Conservation (phyloP, 78 protist genomes). For the Dictyostelium brefeldianum region DNA sequence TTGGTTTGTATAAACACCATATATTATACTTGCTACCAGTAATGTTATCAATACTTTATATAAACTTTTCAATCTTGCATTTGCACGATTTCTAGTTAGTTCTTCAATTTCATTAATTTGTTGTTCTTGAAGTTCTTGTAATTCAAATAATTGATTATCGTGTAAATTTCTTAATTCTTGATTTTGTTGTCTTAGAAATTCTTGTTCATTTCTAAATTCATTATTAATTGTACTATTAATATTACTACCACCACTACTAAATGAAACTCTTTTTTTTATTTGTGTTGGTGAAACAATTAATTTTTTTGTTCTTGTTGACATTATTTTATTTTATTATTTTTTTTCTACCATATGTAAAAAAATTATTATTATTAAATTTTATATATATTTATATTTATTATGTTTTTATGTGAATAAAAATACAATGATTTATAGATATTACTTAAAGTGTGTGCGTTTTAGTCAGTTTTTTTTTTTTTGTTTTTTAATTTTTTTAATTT, state of each 20-base stretch:
- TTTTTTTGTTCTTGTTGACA: slow-evolving; percentile 21
- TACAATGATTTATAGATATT: no score
- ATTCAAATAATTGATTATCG: slow-evolving; percentile 6
- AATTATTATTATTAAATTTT: not conserved
- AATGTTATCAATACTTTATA: slow-evolving; percentile 1
- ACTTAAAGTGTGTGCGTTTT: no score
- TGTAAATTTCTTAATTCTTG: not conserved
- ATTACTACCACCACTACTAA: not conserved
- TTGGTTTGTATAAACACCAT: slow-evolving; percentile 10
- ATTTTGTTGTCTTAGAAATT: slow-evolving; percentile 4
- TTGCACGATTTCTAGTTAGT: not conserved
- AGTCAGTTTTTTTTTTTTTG: no score
- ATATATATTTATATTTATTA: no score
- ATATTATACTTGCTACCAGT: not conserved
- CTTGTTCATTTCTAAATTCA: not conserved
- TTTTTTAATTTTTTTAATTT: no score
- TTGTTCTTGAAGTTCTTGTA: slow-evolving; percentile 21
- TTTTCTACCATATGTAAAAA: not conserved
- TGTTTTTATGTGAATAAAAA: no score
- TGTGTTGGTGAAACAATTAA: not conserved
- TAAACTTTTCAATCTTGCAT: not conserved
- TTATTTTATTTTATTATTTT: not conserved
- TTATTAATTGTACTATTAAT: no score
- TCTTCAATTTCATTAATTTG: slow-evolving; percentile 13
- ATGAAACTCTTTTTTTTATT: not conserved